These are phyloP conservation scores for Aspergillus haitiensis DNA, from an alignment of 495 filamentous ascomycete species.

Conservation along the genomic window DNA sequence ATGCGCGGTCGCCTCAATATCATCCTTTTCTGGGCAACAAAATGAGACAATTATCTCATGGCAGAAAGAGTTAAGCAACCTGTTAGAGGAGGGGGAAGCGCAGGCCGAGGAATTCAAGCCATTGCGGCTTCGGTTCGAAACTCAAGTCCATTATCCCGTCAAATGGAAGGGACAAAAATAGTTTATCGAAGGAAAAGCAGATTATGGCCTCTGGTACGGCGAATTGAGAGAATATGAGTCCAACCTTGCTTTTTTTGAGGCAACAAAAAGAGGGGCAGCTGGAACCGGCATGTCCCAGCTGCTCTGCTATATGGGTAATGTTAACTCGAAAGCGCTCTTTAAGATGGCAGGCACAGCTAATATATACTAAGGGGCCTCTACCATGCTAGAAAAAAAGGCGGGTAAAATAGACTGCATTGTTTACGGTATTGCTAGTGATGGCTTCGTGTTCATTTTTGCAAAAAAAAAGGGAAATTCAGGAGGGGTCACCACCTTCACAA, in stretches of 20 bases:
- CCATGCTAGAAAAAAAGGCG: too few relatives aligned
- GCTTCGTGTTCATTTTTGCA: too few relatives aligned
- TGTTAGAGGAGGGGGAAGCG: background rate
- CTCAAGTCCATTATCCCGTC: background rate
- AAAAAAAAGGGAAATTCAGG: too few relatives aligned
- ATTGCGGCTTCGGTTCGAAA: background rate
- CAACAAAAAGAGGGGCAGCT: background rate
- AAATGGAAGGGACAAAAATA: background rate
- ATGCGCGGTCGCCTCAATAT: background rate
- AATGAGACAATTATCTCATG: background rate
- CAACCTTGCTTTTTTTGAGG: background rate
- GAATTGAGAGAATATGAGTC: background rate
- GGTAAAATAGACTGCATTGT: too few relatives aligned
- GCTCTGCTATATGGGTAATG: background rate
- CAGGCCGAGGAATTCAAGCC: background rate
- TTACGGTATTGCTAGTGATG: too few relatives aligned
- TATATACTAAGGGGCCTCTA: too few relatives aligned
- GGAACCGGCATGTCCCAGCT: background rate
- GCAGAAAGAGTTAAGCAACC: background rate
- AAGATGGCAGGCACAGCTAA: too few relatives aligned
- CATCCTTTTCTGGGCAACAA: background rate
- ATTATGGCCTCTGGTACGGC: background rate
- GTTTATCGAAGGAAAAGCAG: background rate
- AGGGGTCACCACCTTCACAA: too few relatives aligned
- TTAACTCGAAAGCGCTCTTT: too few relatives aligned